Percentiles rank a stretch among this genome's conserved stretches.
Evolutionary conservation across 805 yeast species (phyloP).

Genomic region (Komagataella phaffii): DNA sequence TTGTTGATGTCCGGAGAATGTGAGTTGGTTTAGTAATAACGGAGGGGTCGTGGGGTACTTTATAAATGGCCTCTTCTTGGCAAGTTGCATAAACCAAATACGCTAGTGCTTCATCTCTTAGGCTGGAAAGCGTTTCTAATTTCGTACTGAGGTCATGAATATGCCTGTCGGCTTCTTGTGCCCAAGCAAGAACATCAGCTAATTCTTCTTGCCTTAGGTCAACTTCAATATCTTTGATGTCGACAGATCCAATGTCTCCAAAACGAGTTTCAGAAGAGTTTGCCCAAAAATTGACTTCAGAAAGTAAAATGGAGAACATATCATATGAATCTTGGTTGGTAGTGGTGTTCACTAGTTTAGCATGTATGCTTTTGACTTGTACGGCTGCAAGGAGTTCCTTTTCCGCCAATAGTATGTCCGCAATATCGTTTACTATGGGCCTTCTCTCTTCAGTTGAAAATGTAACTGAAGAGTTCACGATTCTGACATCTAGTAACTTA

Average conservation of each 20-base stretch:
- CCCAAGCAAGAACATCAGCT: background rate
- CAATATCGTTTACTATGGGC: background rate
- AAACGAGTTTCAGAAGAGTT: background rate
- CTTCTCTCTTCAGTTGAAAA: constrained; percentile 11
- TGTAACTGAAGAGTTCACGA: constrained; percentile 23
- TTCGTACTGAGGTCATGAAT: background rate
- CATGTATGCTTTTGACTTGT: background rate
- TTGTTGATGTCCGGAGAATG: constrained; percentile 53
- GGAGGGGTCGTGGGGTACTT: constrained; percentile 72
- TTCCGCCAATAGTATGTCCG: background rate
- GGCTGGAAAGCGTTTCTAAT: constrained; percentile 1
- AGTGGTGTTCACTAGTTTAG: background rate
- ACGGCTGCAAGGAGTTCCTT: background rate
- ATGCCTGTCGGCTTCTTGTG: background rate
- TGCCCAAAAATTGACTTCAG: background rate
- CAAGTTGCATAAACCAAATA: constrained; percentile 29
- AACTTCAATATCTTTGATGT: background rate
- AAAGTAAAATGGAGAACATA: background rate
- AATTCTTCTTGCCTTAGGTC: background rate
- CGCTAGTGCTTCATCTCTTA: constrained; percentile 9
- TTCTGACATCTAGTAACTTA: constrained; percentile 13
- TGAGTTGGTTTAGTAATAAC: constrained; percentile 85
- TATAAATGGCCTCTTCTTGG: constrained; percentile 22
- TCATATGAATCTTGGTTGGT: background rate
- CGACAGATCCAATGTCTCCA: background rate